Conservation (phyloP, 345 rosid species). For the Eucalyptus cloeziana region DNA sequence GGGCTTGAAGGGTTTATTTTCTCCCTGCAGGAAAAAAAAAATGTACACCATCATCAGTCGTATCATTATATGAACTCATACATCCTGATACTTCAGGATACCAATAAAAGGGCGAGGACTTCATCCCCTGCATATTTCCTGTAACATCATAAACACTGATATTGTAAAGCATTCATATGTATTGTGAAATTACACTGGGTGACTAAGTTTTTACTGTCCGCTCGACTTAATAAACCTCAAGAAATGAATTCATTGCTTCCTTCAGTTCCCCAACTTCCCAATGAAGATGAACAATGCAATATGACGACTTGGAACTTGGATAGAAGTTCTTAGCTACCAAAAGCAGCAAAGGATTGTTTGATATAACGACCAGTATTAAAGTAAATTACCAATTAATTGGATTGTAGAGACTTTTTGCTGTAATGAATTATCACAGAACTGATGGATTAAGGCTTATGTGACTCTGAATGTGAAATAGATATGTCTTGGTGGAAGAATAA, state of each 20-base stretch:
- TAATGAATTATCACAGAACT: neutral
- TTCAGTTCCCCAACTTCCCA: neutral
- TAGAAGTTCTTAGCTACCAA: neutral
- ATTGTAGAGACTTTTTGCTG: neutral
- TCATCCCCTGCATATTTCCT: neutral
- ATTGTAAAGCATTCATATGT: neutral
- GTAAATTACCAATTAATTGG: neutral
- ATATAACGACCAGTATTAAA: neutral
- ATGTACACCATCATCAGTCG: neutral
- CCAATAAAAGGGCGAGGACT: neutral
- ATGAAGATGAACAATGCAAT: neutral
- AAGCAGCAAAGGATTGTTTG: neutral
- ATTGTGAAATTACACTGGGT: neutral
- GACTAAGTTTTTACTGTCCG: neutral
- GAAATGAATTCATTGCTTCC: neutral
- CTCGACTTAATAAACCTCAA: neutral
- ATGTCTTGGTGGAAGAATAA: neutral
- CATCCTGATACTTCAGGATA: neutral
- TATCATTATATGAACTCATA: neutral
- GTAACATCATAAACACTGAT: neutral
- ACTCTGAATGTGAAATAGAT: neutral
- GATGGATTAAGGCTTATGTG: neutral
- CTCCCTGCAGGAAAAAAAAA: conserved; percentile 46
- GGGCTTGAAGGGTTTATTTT: conserved; percentile 75
- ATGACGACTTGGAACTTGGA: neutral